Conservation (phyloP, 75 land plant species). For the Larix kaempferi region DNA sequence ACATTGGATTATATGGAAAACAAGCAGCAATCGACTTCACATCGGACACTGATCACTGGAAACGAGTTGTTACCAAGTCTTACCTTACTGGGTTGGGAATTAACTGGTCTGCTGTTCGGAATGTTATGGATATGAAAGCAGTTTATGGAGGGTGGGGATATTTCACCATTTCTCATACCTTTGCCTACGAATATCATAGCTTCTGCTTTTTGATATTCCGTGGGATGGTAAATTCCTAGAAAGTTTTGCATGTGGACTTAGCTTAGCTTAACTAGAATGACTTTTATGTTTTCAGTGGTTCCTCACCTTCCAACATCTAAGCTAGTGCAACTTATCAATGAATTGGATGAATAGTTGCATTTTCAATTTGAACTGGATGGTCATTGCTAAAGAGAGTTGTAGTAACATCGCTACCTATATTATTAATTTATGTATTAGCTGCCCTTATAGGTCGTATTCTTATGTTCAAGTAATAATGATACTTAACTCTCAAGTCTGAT, state of each 20-base stretch:
- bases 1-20: conserved; percentile 60
- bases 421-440: neutral
- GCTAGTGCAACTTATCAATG: neutral
- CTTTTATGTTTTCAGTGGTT: neutral
- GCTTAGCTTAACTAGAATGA: neutral
- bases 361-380: neutral
- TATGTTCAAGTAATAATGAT: neutral
- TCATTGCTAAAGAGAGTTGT: neutral
- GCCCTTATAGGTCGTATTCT: neutral
- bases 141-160: conserved; percentile 72
- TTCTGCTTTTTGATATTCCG: neutral
- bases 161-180: neutral
- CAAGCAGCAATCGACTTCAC: conserved; percentile 54
- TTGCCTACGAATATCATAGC: neutral
- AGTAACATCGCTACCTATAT: neutral
- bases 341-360: neutral
- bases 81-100: conserved; percentile 70
- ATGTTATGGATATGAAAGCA: conserved; percentile 92
- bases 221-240: neutral
- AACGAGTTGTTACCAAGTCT: conserved; percentile 54
- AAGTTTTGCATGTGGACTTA: neutral
- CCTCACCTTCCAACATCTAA: neutral
- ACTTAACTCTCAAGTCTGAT: neutral
- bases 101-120: conserved; percentile 68
- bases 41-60: conserved; percentile 71